Base-by-base conservation (phyloP, 2,329 filamentous ascomycete species). In the Epichloe scottii region DNA sequence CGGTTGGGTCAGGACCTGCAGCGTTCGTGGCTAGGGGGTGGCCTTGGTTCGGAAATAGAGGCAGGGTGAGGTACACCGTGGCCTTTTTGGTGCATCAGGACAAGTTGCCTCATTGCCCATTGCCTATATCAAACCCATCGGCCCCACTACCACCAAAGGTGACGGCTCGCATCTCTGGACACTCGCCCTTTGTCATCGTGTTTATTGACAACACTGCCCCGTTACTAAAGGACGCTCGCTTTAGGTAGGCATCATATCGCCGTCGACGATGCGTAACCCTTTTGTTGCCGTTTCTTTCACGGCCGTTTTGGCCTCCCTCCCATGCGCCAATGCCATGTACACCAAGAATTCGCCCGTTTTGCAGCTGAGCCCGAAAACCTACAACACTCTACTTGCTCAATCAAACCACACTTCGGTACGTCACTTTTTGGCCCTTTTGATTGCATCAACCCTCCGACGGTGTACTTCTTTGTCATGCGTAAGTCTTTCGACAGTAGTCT, bases 391-490 rank as follows among this genome's bases (percentile, higher is more conserved):
- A 57, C 89, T 98, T 67, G 81, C 85, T 45, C 83, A 87, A 63
- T 95, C 89, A 30, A 96, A 96, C 65, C 77, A 97, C 68, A 94
- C 89, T 41, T 89, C 89, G 49, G 90, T 95, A 78, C 66, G 84
- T 65, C 7, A 5, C 33, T 37, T 4, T 23, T 8, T n/a, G 10
- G 7, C 26, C 7, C 8, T 10, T 10, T 7, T 19, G 14, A n/a
- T n/a, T 5, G 15, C 15, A 7, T 38, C 15, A 14, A n/a, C 35
- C 35, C 15, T 14, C 12, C 1, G 5, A 38, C 21, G 14, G 14
- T 14, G 3, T n/a, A 21, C 12, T 41, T 5, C 46, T 46, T 46
- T 26, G 30, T 30, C 8, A 11, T 8, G 30, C 30, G 1, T 0
- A 30, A 30, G 30, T 8, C 46, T 46, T 26, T 8, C 46, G 11